Evolutionary conservation across 805 yeast genomes (phyloP).

Genomic region (Pichia cabralensis): DNA sequence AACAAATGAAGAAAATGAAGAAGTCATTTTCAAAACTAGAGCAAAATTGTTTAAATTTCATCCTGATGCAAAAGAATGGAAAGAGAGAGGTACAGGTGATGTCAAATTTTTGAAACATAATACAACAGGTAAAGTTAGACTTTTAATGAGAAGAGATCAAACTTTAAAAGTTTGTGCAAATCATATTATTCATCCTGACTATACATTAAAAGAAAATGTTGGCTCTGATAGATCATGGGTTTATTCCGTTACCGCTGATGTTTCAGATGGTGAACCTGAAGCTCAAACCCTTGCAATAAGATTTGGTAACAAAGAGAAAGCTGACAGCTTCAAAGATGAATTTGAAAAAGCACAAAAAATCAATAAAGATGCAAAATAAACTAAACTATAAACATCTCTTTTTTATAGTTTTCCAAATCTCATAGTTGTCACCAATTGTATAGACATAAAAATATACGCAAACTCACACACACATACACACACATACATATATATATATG

Average conservation of each 20-base stretch:
- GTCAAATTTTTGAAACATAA: slow-evolving; percentile 92
- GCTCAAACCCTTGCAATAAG: slow-evolving; percentile 95
- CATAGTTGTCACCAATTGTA: too few species aligned
- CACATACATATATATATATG: not conserved
- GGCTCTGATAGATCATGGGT: slow-evolving; percentile 99
- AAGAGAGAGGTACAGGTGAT: slow-evolving; percentile 99
- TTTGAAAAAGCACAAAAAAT: slow-evolving; percentile 84
- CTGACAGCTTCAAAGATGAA: slow-evolving; percentile 88
- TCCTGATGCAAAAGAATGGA: slow-evolving; percentile 86
- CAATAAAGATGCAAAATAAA: too few species aligned
- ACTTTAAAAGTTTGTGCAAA: slow-evolving; percentile 97
- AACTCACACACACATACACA: too few species aligned
- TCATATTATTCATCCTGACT: slow-evolving; percentile 79
- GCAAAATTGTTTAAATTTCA: slow-evolving; percentile 89
- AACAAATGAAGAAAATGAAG: slow-evolving; percentile 90
- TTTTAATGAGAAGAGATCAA: slow-evolving; percentile 98
- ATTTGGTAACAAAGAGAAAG: slow-evolving; percentile 85
- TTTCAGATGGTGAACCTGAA: slow-evolving; percentile 92
- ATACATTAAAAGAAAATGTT: slow-evolving; percentile 79
- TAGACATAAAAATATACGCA: too few species aligned
- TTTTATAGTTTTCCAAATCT: too few species aligned
- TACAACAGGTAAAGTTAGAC: slow-evolving; percentile 68
- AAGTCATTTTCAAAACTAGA: slow-evolving; percentile 72
- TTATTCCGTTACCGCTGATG: slow-evolving; percentile 86
- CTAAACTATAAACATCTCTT: too few species aligned